Percentiles rank a stretch among this genome's conserved stretches.
phyloP scores from a whole-genome alignment of 495 filamentous ascomycete genomes.

The Hyaloscypha bicolor region DNA sequence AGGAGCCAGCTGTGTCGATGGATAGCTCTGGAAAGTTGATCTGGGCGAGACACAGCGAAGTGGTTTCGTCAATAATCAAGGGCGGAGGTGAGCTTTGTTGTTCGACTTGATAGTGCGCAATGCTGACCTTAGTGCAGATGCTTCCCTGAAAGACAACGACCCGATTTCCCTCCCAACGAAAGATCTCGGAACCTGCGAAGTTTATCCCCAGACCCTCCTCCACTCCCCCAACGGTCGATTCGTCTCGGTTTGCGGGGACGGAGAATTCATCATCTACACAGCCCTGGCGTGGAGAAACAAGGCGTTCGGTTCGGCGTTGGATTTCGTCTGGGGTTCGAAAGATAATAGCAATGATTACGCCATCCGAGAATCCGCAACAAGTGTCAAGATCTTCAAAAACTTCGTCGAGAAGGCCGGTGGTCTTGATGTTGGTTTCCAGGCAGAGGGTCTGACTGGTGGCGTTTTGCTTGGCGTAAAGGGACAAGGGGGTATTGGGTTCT shows the following conservation, averaged over 20 bases:
- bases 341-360: slow-evolving; percentile 99
- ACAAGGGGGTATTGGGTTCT: slow-evolving; percentile 91
- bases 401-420: slow-evolving; percentile 91
- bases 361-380: slow-evolving; percentile 89
- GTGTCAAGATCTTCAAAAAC: slow-evolving; percentile 95
- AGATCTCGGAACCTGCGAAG: slow-evolving; percentile 91
- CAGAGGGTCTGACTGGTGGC: slow-evolving; percentile 87
- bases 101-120: neutral
- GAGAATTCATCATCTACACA: slow-evolving; percentile 98
- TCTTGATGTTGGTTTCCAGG: slow-evolving; percentile 93
- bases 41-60: slow-evolving; percentile 92
- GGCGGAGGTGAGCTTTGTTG: slow-evolving; percentile 58
- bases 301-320: slow-evolving; percentile 90
- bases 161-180: slow-evolving; percentile 86
- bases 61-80: slow-evolving; percentile 93
- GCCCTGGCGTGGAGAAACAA: slow-evolving; percentile 97
- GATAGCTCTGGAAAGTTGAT: slow-evolving; percentile 93
- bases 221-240: slow-evolving; percentile 99
- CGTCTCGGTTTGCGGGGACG: slow-evolving; percentile 95
- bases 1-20: slow-evolving; percentile 98
- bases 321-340: slow-evolving; percentile 97
- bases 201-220: slow-evolving; percentile 91
- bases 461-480: slow-evolving; percentile 94
- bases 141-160: slow-evolving; percentile 82
- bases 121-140: slow-evolving; percentile 46